Percentiles rank a stretch among this genome's conserved stretches.
Conservation (phyloP, 2,329 filamentous ascomycete species). For the Trichophyton rubrum region DNA sequence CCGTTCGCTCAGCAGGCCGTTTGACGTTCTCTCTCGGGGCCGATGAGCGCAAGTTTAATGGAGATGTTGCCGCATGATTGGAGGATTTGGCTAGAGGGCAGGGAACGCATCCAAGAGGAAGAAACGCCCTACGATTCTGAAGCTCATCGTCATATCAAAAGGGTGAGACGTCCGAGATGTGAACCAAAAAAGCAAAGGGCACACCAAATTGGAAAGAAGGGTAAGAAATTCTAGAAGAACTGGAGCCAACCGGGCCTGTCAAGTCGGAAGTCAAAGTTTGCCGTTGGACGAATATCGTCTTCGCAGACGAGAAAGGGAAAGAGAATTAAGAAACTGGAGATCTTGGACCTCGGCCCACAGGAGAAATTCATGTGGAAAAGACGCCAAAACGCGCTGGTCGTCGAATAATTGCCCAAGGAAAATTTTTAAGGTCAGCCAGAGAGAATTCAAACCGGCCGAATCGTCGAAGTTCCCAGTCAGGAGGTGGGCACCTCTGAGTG, state of each 20-base stretch:
- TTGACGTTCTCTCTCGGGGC: not conserved
- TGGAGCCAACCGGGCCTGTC: slow-evolving; percentile 2
- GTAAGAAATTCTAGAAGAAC: slow-evolving; percentile 8
- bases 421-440: not conserved
- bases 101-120: not conserved
- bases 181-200: not conserved
- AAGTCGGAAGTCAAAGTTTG: not conserved
- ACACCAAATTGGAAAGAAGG: not conserved
- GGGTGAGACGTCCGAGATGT: not conserved
- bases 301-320: not conserved
- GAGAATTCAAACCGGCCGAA: not conserved
- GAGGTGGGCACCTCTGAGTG: not conserved
- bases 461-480: not conserved
- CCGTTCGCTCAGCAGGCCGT: not conserved
- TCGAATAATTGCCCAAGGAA: not conserved
- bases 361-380: slow-evolving; percentile 1
- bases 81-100: not conserved
- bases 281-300: not conserved
- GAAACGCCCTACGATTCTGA: not conserved
- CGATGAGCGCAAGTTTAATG: not conserved
- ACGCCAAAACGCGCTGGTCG: not conserved
- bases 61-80: not conserved
- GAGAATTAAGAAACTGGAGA: slow-evolving; percentile 1
- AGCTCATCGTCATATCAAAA: not conserved
- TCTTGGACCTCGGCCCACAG: not conserved